Percentiles rank a stretch among this genome's conserved stretches.
Evolutionary conservation across 2,329 filamentous ascomycete genomes (phyloP).

Genomic region (Beauveria australis): DNA sequence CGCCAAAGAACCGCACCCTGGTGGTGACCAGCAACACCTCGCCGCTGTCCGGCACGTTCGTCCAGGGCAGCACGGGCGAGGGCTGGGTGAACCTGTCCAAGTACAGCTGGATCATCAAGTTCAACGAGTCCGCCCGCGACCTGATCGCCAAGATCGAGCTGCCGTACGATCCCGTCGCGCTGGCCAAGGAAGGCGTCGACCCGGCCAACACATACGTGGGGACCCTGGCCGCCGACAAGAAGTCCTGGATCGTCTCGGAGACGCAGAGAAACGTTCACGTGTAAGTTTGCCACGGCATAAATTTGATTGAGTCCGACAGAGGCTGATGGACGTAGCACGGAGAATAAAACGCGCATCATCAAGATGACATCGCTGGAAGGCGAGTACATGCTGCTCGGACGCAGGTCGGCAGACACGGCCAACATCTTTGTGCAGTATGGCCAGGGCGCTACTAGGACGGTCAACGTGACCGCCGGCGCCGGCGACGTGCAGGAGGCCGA

Average conservation of each 20-base stretch:
- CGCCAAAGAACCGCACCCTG: constrained; percentile 22
- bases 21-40: constrained; percentile 22
- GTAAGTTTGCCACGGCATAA: background rate
- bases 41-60: constrained; percentile 21
- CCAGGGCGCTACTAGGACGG: constrained; percentile 21
- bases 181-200: background rate
- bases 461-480: constrained; percentile 20
- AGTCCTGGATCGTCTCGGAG: constrained; percentile 15
- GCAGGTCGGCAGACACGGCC: constrained; percentile 18
- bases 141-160: constrained; percentile 26
- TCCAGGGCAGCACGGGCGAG: constrained; percentile 21
- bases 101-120: constrained; percentile 25
- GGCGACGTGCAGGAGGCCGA: constrained; percentile 18
- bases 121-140: constrained; percentile 24
- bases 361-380: constrained; percentile 24
- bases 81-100: constrained; percentile 21
- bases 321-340: constrained; percentile 9
- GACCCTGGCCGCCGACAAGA: background rate
- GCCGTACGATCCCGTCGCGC: constrained; percentile 17
- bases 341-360: constrained; percentile 24
- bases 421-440: constrained; percentile 27
- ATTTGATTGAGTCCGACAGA: too few species aligned
- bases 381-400: constrained; percentile 23
- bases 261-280: constrained; percentile 20
- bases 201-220: constrained; percentile 9